Conservation (phyloP, 768 basidiomycete genomes). For the Amanita polypyramis region DNA sequence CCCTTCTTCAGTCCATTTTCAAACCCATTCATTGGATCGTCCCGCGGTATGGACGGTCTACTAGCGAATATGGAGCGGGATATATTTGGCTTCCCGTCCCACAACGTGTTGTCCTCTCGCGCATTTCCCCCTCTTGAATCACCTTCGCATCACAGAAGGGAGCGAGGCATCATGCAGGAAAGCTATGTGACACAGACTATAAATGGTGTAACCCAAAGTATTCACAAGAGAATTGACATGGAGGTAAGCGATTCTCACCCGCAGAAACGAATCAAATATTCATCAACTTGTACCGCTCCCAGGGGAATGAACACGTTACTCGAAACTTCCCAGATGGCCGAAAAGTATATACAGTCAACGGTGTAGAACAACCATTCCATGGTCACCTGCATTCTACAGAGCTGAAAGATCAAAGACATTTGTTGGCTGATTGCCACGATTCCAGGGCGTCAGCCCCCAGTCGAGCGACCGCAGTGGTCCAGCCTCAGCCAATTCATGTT, state of each 20-base stretch:
- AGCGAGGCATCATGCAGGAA: conserved; percentile 31
- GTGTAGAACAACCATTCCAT: conserved; percentile 36
- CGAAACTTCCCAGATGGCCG: conserved; percentile 59
- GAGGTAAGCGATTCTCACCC: conserved; percentile 31
- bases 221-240: conserved; percentile 43
- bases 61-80: conserved; percentile 23
- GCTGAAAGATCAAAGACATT: conserved; percentile 8
- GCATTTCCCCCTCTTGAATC: conserved; percentile 19
- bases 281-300: conserved; percentile 1
- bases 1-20: conserved; percentile 15
- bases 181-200: conserved; percentile 45
- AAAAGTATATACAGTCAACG: conserved; percentile 58
- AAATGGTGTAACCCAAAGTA: conserved; percentile 60
- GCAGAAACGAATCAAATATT: conserved; percentile 7
- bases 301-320: conserved; percentile 73
- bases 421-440: conserved; percentile 12
- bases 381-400: conserved; percentile 18
- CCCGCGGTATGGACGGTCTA: conserved; percentile 21
- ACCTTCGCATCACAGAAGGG: conserved; percentile 18
- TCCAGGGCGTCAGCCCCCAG: conserved; percentile 12
- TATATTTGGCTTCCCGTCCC: conserved; percentile 17
- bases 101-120: conserved; percentile 13
- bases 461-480: conserved; percentile 1
- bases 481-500: conserved; percentile 8
- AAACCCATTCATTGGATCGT: conserved; percentile 22